Evolutionary conservation across 306 rosid species (phyloP).

Genomic region (Carpinus fangiana): DNA sequence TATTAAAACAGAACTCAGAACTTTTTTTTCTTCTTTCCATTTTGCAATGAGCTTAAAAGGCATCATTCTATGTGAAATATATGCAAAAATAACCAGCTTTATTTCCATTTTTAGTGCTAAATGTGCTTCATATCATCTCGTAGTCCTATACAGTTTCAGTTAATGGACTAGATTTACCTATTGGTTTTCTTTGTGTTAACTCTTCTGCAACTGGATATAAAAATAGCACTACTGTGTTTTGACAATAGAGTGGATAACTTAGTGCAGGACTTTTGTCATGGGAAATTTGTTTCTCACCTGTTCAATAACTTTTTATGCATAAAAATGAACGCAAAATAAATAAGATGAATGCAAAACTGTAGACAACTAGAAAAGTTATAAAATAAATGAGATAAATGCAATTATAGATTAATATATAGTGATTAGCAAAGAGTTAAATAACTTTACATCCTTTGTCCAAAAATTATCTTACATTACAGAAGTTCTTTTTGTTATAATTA

Average conservation of each 20-base stretch:
- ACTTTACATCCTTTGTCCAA: neutral
- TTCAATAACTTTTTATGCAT: neutral
- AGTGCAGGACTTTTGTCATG: neutral
- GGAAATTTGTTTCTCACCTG: neutral
- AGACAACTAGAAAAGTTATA: neutral
- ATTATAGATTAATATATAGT: neutral
- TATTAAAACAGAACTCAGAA: neutral
- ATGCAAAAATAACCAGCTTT: neutral
- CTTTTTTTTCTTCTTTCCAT: neutral
- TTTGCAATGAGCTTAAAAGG: neutral
- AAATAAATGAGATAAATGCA: neutral
- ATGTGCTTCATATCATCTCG: conserved; percentile 2
- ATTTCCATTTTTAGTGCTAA: neutral
- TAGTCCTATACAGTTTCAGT: neutral
- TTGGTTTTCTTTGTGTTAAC: neutral
- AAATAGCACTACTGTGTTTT: neutral
- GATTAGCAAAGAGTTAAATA: neutral
- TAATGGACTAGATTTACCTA: neutral
- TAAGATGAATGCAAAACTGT: conserved; percentile 2
- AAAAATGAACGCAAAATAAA: neutral
- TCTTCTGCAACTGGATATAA: conserved; percentile 3
- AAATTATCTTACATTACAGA: neutral
- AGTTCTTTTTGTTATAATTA: neutral
- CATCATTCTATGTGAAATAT: conserved; percentile 5
- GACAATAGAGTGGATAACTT: neutral